phyloP scores from a whole-genome alignment of 768 basidiomycete species.

The Paxillus involutus region DNA sequence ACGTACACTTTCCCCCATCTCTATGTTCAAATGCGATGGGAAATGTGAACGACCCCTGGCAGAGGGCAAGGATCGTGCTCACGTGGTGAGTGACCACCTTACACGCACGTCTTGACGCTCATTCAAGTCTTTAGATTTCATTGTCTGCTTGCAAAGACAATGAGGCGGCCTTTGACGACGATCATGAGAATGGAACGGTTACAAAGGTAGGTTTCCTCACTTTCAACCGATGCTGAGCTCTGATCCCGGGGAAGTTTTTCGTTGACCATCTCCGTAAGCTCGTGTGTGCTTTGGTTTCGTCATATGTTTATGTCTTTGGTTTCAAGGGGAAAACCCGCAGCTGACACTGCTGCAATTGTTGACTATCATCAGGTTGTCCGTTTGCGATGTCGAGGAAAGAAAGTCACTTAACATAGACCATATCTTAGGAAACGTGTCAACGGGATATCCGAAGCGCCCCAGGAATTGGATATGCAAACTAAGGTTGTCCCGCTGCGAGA shows the following conservation, averaged over 20 bases:
- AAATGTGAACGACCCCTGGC: slow-evolving; percentile 6
- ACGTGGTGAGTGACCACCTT: slow-evolving; percentile 20
- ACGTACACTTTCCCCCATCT: slow-evolving; percentile 20
- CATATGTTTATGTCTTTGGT: neutral
- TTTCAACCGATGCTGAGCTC: neutral
- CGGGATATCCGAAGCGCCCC: slow-evolving; percentile 12
- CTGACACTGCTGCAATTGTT: slow-evolving; percentile 23
- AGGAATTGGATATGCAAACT: slow-evolving; percentile 3
- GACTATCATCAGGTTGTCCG: slow-evolving; percentile 22
- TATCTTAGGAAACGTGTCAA: slow-evolving; percentile 16
- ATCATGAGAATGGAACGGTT: slow-evolving; percentile 12
- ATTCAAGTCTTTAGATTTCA: slow-evolving; percentile 17
- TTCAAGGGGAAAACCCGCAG: slow-evolving; percentile 16
- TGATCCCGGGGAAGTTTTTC: slow-evolving; percentile 23
- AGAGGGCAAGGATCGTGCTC: slow-evolving; percentile 8
- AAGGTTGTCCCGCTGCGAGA: slow-evolving; percentile 7
- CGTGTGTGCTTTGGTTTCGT: neutral
- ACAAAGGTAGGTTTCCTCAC: slow-evolving; percentile 16
- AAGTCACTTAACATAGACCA: neutral
- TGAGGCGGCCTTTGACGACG: slow-evolving; percentile 21
- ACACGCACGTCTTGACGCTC: neutral
- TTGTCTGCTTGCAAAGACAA: slow-evolving; percentile 30
- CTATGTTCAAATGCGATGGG: slow-evolving; percentile 19
- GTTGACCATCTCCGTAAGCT: slow-evolving; percentile 26
- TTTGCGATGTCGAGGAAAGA: neutral